phyloP scores from a whole-genome alignment of 805 yeast species.

The Suhomyces vadensis region DNA sequence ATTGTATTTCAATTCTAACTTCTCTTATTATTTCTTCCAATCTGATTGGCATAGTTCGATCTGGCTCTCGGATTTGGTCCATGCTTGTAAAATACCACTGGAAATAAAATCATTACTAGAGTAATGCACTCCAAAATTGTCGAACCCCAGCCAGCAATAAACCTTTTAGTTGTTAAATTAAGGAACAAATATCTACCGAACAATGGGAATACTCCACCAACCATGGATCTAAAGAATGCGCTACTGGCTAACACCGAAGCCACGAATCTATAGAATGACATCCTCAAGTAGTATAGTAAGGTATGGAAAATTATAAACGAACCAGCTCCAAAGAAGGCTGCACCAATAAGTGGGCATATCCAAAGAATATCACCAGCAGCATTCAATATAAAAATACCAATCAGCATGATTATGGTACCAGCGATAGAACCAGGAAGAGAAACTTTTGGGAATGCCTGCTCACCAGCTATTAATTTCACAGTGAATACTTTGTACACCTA shows the following conservation, averaged over 20 bases:
- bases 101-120: constrained; percentile 46
- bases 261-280: constrained; percentile 48
- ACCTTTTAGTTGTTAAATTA: constrained; percentile 46
- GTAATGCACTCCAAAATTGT: constrained; percentile 49
- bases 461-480: constrained; percentile 13
- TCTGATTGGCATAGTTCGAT: constrained; percentile 34
- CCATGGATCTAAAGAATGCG: constrained; percentile 48
- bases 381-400: constrained; percentile 25
- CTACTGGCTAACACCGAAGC: constrained; percentile 65
- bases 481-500: constrained; percentile 14
- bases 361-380: constrained; percentile 18
- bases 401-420: constrained; percentile 24
- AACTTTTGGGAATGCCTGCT: constrained; percentile 16
- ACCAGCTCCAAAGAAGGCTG: constrained; percentile 20
- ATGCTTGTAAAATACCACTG: constrained; percentile 44
- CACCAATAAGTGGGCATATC: constrained; percentile 25
- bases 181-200: constrained; percentile 62
- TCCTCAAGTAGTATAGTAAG: constrained; percentile 49
- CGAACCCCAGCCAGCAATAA: constrained; percentile 62
- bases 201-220: constrained; percentile 63
- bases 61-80: constrained; percentile 48
- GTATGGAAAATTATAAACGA: constrained; percentile 48
- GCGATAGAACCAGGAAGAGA: constrained; percentile 22
- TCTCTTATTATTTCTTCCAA: no score
- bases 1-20: no score